Evolutionary conservation across 257 asterid species (phyloP), one percentile per base, ranked within the genome.

Genomic region (Lantana camara): DNA sequence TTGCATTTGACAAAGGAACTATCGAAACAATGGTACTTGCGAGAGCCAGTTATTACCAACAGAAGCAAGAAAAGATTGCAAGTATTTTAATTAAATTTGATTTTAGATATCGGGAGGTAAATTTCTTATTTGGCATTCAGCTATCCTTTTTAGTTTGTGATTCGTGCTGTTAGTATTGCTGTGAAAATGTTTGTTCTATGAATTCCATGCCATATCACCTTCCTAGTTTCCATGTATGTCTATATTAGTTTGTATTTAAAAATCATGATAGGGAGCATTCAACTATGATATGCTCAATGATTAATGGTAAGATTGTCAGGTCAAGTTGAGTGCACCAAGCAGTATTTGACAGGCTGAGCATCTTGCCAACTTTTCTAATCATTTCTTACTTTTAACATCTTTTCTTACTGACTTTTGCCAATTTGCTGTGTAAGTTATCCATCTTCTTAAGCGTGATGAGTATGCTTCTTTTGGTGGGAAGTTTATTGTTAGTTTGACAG

Each of bases 1-100:
- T 94, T 73, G 77, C 89, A 49, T 94, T 88, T 78, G 83, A 90
- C 75, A 94, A 84, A 79, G 81, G 57, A 74, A 68, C 87, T 62
- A 81, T 88, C 12, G 82, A 88, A 73, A 72, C 42, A 51, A 70
- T 86, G 83, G 82, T 60, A 49, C 80, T 67, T 73, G 84, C 78
- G 54, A 86, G 97, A 80, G 77, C 77, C 74, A 77, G 63, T 69
- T 84, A 85, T 73, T 88, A 94, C 66, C 73, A 84, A 55, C 78
- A 69, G 75, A 82, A 81, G 96, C 86, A 82, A 72, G 96, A 80
- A 69, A 88, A 86, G 73, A 73, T 83, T 77, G 95, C 83, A 59
- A 73, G 69, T 59, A 58, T 75, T 69, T 73, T 80, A 32, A 69
- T 82, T 23, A 84, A 79, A 64, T 84, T 85, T 58, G 92, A 84